A percentile compares a stretch with the other conserved stretches of the same genome.
These are phyloP conservation scores for Paratinospora sagittata DNA, from an alignment of 164 flowering plant genomes.

Conservation along the genomic window DNA sequence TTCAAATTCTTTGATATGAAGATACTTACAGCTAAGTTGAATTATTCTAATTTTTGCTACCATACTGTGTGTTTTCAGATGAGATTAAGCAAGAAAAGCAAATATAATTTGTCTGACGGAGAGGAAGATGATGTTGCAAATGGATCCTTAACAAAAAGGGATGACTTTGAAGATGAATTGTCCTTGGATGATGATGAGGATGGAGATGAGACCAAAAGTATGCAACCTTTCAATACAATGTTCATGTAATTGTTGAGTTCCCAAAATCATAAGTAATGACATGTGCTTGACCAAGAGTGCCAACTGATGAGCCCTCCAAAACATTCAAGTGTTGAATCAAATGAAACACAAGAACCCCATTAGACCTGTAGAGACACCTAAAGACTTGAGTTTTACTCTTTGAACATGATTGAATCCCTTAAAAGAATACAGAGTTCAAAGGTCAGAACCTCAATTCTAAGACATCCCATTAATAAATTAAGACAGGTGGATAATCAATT, in stretches of 20 bases:
- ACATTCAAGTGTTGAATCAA: background rate
- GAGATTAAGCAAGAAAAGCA: constrained; percentile 57
- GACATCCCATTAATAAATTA: background rate
- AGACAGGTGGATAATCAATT: background rate
- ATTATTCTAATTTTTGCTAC: background rate
- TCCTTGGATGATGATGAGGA: constrained; percentile 47
- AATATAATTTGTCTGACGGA: constrained; percentile 82
- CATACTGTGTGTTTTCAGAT: constrained; percentile 26
- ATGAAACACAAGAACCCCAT: background rate
- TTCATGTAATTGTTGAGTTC: background rate
- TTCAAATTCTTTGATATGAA: background rate
- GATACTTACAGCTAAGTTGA: background rate
- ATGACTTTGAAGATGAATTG: constrained; percentile 83
- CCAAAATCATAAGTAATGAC: background rate
- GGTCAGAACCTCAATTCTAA: background rate
- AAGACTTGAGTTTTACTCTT: background rate
- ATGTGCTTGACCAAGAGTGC: background rate
- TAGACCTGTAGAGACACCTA: background rate
- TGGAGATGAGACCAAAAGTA: constrained; percentile 29
- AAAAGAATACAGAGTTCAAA: background rate
- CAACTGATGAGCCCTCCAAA: background rate
- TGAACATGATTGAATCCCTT: background rate
- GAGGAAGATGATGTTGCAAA: constrained; percentile 73
- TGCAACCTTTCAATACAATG: constrained; percentile 5
- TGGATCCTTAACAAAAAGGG: constrained; percentile 42